These are phyloP conservation scores for Boletus subparvulus DNA, from an alignment of 768 basidiomycete species.

Conservation along the genomic window DNA sequence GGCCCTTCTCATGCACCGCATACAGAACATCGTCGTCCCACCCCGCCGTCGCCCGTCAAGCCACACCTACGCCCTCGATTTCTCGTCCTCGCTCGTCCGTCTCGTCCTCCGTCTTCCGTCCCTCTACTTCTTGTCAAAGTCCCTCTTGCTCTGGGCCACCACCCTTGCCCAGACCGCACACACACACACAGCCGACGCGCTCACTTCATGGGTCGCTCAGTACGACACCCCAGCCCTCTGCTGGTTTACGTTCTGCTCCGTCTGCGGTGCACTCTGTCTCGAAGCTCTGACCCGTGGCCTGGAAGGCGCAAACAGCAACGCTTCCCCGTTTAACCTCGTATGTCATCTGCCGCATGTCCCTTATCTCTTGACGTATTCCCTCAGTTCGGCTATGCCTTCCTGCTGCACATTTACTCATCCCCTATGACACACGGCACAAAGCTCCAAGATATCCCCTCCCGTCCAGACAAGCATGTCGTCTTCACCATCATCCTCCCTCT, in stretches of 20 bases:
- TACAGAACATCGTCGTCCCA: constrained; percentile 77
- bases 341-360: constrained; percentile 26
- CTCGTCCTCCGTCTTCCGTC: constrained; percentile 61
- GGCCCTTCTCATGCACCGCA: constrained; percentile 71
- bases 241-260: constrained; percentile 71
- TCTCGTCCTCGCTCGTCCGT: constrained; percentile 59
- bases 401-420: constrained; percentile 71
- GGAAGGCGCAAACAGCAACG: constrained; percentile 57
- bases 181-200: constrained; percentile 29
- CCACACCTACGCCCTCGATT: constrained; percentile 39
- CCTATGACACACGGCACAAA: constrained; percentile 54
- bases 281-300: constrained; percentile 67
- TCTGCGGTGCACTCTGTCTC: constrained; percentile 62
- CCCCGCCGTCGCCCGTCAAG: constrained; percentile 37
- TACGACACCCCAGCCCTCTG: constrained; percentile 64
- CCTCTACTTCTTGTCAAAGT: constrained; percentile 56
- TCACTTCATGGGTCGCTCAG: constrained; percentile 46
- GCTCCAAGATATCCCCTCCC: constrained; percentile 46
- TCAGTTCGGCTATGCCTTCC: constrained; percentile 75
- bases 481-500: constrained; percentile 72
- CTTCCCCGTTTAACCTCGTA: constrained; percentile 73
- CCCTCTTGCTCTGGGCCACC: constrained; percentile 56
- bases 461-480: constrained; percentile 73
- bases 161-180: constrained; percentile 58
- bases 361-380: too few species aligned